Evolutionary conservation across 176 grass and related monocot genomes (phyloP).

Genomic region (Oryza coarctata): DNA sequence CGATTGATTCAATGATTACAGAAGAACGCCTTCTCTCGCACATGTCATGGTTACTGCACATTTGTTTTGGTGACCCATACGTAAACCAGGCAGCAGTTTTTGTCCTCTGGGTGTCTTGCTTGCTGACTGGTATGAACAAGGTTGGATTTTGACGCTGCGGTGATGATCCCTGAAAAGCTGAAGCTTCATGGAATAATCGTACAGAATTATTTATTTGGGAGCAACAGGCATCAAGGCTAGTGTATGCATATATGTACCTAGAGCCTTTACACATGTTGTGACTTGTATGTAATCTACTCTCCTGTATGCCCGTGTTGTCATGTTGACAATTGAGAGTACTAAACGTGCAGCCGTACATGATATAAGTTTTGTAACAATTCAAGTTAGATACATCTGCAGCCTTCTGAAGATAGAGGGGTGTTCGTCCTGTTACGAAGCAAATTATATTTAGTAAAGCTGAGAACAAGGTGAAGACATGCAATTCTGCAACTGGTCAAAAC

Average conservation of each 20-base stretch:
- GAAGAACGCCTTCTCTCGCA: neutral
- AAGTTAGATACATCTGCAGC: neutral
- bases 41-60: neutral
- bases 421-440: neutral
- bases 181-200: neutral
- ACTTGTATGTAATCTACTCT: neutral
- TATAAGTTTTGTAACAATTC: neutral
- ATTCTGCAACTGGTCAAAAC: too few relatives aligned
- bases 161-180: neutral
- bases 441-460: neutral
- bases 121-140: neutral
- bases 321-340: neutral
- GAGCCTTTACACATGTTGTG: neutral
- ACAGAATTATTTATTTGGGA: neutral
- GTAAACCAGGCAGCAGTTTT: neutral
- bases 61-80: neutral
- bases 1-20: neutral
- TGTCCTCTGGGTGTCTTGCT: neutral
- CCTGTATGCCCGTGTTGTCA: neutral
- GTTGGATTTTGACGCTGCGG: neutral
- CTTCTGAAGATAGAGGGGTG: neutral
- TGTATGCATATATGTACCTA: neutral
- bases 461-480: neutral
- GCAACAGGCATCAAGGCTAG: neutral
- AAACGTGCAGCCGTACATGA: neutral